Base-by-base conservation (phyloP, 805 yeast species). In the Saturnispora silvae region DNA sequence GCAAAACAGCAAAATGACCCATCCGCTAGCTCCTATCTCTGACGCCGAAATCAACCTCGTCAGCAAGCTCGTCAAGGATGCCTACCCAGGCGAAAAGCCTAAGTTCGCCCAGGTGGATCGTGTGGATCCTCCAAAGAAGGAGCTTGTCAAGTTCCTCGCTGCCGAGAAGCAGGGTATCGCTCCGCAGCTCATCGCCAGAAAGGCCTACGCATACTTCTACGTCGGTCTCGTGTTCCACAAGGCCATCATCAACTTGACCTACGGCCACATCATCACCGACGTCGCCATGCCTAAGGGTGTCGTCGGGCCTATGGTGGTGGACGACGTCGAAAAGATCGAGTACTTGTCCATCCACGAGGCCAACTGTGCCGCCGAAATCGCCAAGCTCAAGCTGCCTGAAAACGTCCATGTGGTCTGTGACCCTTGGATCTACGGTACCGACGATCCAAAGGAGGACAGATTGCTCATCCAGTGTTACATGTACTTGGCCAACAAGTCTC, bases 351-450 rank as follows among this genome's bases (percentile, higher is more conserved):
- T 60, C 48, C 48, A 56, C 19, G 80, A 78, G 52, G 86, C 86
- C 15, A 42, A 51, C 2, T 75, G 79, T 43, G 45, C 55, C 43
- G 81, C 77, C 19, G 86, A 81, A 56, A 65, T 79, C 47, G 81
- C 65, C 41, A 78, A 79, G 55, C 65, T 80, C 58, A 67, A 74
- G 45, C 63, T 81, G 41, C 87, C 86, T 43, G 52, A 61, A 52
- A 54, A 70, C 55, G 61, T 53, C 45, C 49, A 55, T 25, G 77
- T 78, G 34, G 68, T 75, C 47, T 69, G 69, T 52, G 89, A 81
- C 54, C 84, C 87, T 37, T 82, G 94, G 94, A 82, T 81, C 69
- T 81, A 82, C 55, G 94, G 89, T 51, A 77, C 85, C 24, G 77
- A 75, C 47, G 77, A 75, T 48, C 61, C 71, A 33, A 60, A 67